Evolutionary conservation across 2,329 filamentous ascomycete genomes (phyloP).

Genomic region (Aspergillus tanneri): DNA sequence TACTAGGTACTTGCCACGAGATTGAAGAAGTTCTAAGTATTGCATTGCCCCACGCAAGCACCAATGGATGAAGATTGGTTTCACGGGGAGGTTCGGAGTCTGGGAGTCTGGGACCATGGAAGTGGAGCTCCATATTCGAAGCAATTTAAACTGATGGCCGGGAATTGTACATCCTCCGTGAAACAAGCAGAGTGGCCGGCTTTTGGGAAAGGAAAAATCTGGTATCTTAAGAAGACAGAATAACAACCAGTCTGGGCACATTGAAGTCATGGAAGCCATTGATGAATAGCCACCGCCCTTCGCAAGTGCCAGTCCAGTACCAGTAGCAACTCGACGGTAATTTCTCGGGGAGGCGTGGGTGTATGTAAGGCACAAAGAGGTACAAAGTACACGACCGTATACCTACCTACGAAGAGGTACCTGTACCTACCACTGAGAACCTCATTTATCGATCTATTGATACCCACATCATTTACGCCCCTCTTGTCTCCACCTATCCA

Average conservation of each 20-base stretch:
- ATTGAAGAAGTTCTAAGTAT: slow-evolving; percentile 12
- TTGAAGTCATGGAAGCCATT: too few relatives aligned
- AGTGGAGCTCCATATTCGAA: slow-evolving; percentile 4
- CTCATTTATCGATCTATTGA: slow-evolving; percentile 9
- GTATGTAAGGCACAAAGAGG: not conserved
- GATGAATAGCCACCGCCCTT: too few relatives aligned
- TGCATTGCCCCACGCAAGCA: slow-evolving; percentile 16
- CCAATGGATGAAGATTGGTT: slow-evolving; percentile 5
- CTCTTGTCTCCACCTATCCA: slow-evolving; percentile 1
- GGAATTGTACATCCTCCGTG: not conserved
- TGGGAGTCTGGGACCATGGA: not conserved
- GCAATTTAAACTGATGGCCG: slow-evolving; percentile 1
- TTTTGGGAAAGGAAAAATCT: not conserved
- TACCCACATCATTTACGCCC: slow-evolving; percentile 1
- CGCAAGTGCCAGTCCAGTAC: not conserved
- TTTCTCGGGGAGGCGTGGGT: not conserved
- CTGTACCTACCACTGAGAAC: not conserved
- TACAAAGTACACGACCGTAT: not conserved
- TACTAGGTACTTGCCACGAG: slow-evolving; percentile 3
- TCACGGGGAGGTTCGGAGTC: slow-evolving; percentile 8
- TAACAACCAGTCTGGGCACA: too few relatives aligned
- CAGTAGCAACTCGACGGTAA: not conserved
- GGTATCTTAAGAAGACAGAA: not conserved
- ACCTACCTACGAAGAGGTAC: not conserved
- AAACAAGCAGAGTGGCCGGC: too few relatives aligned